A percentile compares a stretch with the other conserved stretches of the same genome.
These are phyloP conservation scores for Pseudogymnoascus sp. DNA, from an alignment of 2,329 filamentous ascomycete species.

Conservation along the genomic window DNA sequence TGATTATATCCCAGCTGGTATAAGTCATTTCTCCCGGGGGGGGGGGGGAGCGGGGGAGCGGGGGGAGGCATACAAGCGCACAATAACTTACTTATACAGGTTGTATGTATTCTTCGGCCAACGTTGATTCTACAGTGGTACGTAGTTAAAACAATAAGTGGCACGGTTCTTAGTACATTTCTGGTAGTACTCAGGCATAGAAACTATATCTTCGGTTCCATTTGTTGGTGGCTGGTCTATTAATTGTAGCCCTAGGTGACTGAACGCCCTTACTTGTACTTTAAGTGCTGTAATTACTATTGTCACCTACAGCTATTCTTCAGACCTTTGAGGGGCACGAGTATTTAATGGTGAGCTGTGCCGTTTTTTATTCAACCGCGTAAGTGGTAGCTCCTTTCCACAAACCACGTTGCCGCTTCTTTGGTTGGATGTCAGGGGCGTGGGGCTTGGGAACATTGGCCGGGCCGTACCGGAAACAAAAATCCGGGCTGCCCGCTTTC, in stretches of 20 bases:
- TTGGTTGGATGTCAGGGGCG: background rate
- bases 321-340: too few relatives aligned
- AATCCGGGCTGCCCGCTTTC: background rate
- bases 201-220: too few relatives aligned
- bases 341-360: too few relatives aligned
- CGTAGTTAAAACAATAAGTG: too few relatives aligned
- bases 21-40: slow-evolving; percentile 12
- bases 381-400: background rate
- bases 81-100: background rate
- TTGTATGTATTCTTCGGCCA: background rate
- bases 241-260: too few relatives aligned
- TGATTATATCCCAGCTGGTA: slow-evolving; percentile 17
- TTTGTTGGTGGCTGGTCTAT: too few relatives aligned
- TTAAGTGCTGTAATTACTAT: too few relatives aligned
- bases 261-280: too few relatives aligned
- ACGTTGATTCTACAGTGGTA: background rate
- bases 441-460: background rate
- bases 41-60: background rate
- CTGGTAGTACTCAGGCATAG: too few relatives aligned
- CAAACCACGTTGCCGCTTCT: background rate
- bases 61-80: background rate
- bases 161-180: too few relatives aligned
- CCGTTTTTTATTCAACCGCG: too few relatives aligned
- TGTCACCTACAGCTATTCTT: too few relatives aligned
- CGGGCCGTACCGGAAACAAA: background rate